phyloP scores from a whole-genome alignment of 345 rosid genomes.

The Euphorbia lathyris region DNA sequence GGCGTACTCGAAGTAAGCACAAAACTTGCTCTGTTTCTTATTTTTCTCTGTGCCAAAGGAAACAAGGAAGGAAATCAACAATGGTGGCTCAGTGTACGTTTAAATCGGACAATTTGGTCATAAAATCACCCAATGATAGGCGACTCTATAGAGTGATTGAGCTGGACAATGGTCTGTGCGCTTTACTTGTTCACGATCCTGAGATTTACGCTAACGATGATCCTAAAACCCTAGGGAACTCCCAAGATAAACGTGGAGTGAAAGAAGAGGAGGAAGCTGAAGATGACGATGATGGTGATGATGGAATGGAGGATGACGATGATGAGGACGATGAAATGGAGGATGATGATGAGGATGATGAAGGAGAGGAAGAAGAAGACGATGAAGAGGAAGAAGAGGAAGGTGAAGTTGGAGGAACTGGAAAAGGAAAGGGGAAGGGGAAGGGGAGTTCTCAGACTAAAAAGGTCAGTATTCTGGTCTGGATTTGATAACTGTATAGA shows the following conservation, averaged over 20 bases:
- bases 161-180: conserved; percentile 72
- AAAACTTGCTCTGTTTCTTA: not conserved
- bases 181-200: conserved; percentile 92
- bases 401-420: conserved; percentile 9
- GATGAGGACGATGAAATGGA: conserved; percentile 25
- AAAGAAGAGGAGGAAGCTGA: conserved; percentile 34
- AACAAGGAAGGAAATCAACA: not conserved
- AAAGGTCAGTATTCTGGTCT: conserved; percentile 40
- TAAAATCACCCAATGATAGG: conserved; percentile 81
- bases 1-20: not conserved
- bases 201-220: conserved; percentile 55
- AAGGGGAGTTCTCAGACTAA: conserved; percentile 55
- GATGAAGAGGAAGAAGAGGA: conserved; percentile 21
- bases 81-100: conserved; percentile 42
- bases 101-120: conserved; percentile 52
- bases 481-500: not conserved
- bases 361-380: conserved; percentile 22
- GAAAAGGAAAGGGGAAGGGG: conserved; percentile 14
- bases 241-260: conserved; percentile 18
- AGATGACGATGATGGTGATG: conserved; percentile 25
- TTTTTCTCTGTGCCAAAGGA: not conserved
- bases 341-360: conserved; percentile 25
- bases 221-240: conserved; percentile 12
- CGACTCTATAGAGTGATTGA: conserved; percentile 66
- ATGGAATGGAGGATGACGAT: conserved; percentile 14